Evolutionary conservation across 1,284 basidiomycete species (phyloP), one percentile per base, ranked within the genome.

Genomic region (Peniophora sp.): DNA sequence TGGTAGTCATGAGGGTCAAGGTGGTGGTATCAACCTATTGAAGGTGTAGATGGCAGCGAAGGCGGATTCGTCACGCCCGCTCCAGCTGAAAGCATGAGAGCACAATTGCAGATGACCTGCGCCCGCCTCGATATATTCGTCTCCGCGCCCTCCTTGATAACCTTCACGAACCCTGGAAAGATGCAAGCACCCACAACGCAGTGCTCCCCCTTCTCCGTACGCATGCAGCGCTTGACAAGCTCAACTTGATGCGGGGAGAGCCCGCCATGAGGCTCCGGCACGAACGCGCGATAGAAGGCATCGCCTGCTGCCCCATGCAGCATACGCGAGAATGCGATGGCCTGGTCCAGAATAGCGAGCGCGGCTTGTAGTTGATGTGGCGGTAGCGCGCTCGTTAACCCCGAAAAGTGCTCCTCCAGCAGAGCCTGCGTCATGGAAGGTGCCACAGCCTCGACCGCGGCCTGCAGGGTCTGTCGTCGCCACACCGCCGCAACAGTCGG

Each of bases 121-220:
- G 88, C 88, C 51, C 88, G 72, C 55, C 87, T 69, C 3, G 92
- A 86, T 34, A 91, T 81, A 36, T 83, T 78, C 23, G 70, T 64
- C 51, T 57, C 60, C 11, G 64, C 57, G 10, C 61, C 52, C 1
- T 68, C 74, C 44, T 71, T 71, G 3, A 77, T 76, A 3, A 91
- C 82, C 65, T 92, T 92, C 41, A 90, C 89, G 32, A 92, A 70
- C 1, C 88, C 89, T 5, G 88, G 88, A 63, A 92, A 92, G 52
- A 90, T 79, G 0, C 86, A 88, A 1, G 85, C 80, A 3, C 89
- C 88, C 2, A 92, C 87, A 5, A 76, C 70, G 59, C 89, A 87
- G 3, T 68, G 60, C 49, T 88, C 81, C 12, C 84, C 83, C 18
- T 73, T 67, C 64, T 91, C 88, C 57, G 79, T 85, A 58, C 73